Base-by-base conservation (phyloP, 2,329 filamentous ascomycete genomes). In the Stachybotrys echinatus region DNA sequence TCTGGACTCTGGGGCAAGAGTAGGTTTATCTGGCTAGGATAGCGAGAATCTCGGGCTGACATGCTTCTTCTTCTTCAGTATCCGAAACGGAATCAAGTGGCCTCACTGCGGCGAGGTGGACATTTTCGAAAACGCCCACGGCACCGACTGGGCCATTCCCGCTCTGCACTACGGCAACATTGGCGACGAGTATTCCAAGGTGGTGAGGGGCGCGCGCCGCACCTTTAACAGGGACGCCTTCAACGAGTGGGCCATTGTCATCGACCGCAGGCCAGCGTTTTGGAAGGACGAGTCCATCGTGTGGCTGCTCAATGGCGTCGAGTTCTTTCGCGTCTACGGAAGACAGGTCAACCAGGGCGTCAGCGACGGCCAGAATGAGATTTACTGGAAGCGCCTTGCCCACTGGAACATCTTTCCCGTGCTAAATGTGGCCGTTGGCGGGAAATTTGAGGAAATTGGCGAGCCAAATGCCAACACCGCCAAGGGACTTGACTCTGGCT, bases 281-380 rank as follows among this genome's bases (percentile, higher is more conserved):
- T 43, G 40, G 40, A 43, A 43, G 40, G 20, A 43, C 40, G n/a
- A 43, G 20, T 19, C n/a, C 20, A 43, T 43, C 40, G 17, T 20
- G 12, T 43, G 17, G n/a, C 17, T 43, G n/a, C 40, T 19, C 40
- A 43, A 43, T 21, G 40, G 40, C 40, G 40, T 20, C 40, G 40
- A 19, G 40, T 53, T 50, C 23, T 48, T 52, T 37, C 49, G 49
- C 8, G 50, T 48, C 37, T 50, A 54, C 45, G 52, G 52, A 20
- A 34, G 17, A 3, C 43, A 49, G 23, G 21, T 48, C 12, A 23
- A 51, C 7, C 47, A 42, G 8, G 47, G 47, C 8, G 42, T 44
- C n/a, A 43, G 40, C 40, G 40, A 43, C n/a, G 40, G 40, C n/a
- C n/a, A 19, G 40, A 43, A 21, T 12, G n/a, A 43, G 17, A 21